phyloP scores from a whole-genome alignment of 176 grass and related monocot species.

The Tillandsia leiboldiana region DNA sequence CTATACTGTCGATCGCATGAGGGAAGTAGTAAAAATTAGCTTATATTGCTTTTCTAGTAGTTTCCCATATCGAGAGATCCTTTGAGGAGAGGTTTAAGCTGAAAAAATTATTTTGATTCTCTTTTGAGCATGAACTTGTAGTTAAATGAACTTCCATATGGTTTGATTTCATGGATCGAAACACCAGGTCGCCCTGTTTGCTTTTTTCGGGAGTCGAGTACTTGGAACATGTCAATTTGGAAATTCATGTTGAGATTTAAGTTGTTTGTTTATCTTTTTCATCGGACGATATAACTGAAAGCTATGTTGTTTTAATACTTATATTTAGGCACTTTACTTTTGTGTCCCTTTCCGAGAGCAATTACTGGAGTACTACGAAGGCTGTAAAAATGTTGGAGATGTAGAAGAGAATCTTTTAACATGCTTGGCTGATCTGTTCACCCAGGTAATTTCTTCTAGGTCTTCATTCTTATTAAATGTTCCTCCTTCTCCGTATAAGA shows the following conservation, averaged over 20 bases:
- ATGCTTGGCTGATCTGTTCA: slow-evolving; percentile 89
- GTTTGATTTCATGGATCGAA: too few relatives aligned
- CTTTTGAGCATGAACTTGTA: too few relatives aligned
- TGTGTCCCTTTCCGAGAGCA: slow-evolving; percentile 83
- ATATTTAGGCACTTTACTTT: slow-evolving; percentile 63
- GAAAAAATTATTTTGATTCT: too few relatives aligned
- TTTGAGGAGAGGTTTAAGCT: too few relatives aligned
- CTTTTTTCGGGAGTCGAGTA: background rate
- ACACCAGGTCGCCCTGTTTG: background rate
- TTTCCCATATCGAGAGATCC: too few relatives aligned
- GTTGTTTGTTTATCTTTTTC: slow-evolving; percentile 1
- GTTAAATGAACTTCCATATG: too few relatives aligned
- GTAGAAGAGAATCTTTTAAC: slow-evolving; percentile 82
- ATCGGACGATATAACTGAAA: background rate
- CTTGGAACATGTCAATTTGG: background rate
- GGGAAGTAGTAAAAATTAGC: too few relatives aligned
- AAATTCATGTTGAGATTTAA: slow-evolving; percentile 9
- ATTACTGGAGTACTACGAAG: slow-evolving; percentile 84
- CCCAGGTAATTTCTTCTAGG: slow-evolving; percentile 48
- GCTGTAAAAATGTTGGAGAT: slow-evolving; percentile 50
- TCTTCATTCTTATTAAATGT: background rate
- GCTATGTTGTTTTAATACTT: background rate
- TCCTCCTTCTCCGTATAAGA: background rate
- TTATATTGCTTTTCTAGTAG: too few relatives aligned
- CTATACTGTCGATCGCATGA: too few relatives aligned